Percentiles rank a stretch among this genome's conserved stretches.
Conservation (phyloP, 148 eudicot species). For the Chenopodium suecicum region DNA sequence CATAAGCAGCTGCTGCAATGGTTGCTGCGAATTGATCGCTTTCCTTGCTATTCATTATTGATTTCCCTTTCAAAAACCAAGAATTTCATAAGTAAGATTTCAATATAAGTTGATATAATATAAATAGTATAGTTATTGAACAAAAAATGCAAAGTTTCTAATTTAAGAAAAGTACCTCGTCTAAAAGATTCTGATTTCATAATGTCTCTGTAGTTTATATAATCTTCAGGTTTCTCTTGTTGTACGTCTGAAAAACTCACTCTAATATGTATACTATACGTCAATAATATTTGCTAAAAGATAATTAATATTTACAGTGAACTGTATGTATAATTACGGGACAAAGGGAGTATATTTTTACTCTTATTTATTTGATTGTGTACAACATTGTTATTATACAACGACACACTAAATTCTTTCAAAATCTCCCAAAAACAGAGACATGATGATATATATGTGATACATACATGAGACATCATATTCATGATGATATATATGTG, state of each 20-base stretch:
- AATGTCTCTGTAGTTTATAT: constrained; percentile 5
- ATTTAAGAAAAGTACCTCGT: constrained; percentile 12
- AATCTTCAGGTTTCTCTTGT: constrained; percentile 13
- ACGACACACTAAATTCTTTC: too few species aligned
- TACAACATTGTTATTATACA: too few species aligned
- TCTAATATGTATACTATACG: not conserved
- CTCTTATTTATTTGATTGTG: too few species aligned
- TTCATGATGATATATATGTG: too few species aligned
- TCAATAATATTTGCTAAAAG: not conserved
- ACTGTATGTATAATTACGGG: too few species aligned
- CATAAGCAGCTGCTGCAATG: constrained; percentile 77
- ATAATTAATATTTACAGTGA: not conserved
- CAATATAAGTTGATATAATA: not conserved
- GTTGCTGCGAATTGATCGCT: constrained; percentile 47
- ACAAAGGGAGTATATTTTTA: too few species aligned
- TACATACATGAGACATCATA: too few species aligned
- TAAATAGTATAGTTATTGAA: too few species aligned
- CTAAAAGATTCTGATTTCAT: constrained; percentile 31
- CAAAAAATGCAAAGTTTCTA: too few species aligned
- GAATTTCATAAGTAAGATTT: not conserved
- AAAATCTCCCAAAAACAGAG: too few species aligned
- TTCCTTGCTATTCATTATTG: constrained; percentile 22
- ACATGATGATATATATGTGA: too few species aligned
- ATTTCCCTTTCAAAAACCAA: constrained; percentile 5
- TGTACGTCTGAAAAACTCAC: constrained; percentile 33